Base-by-base conservation (phyloP, 306 rosid species). In the Nissolia schottii region DNA sequence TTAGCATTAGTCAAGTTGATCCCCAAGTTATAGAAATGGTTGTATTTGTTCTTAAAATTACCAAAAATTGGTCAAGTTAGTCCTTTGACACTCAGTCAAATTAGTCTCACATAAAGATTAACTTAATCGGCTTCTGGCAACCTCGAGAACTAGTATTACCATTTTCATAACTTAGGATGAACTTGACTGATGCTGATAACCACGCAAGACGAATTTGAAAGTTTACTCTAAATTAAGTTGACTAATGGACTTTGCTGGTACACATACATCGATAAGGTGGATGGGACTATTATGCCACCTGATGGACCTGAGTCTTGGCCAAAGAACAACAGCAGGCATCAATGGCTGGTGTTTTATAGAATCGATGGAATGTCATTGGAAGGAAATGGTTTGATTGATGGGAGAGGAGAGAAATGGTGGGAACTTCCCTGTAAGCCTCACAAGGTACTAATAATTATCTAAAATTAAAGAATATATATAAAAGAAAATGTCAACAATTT, bases 361-460 rank as follows among this genome's bases (percentile, higher is more conserved):
- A 72, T 91, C 55, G 70, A 85, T 60, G 84, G 82, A 64, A 78
- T 93, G 90, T 81, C 87, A 34, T 59, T 91, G 55, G 84, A 83
- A 85, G 98, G 98, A 61, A 65, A 83, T n/a, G 98, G 97, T 34
- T 62, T 91, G 43, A 91, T 93, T 27, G 91, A 93, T 72, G 98
- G 98, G 0, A 86, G 91, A 82, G 98, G 98, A 64, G 76, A 86
- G 64, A 93, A 93, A 86, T 93, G 98, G 98, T 93, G 98, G 98
- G 82, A 87, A 54, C 98, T 93, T 74, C 97, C 98, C n/a, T 93
- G 97, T 79, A 93, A 93, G 76, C 97, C 97, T 59, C 97, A 87
- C 80, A 89, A 63, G 94, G 98, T 93, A 85, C 6, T 51, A 12
- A 34, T 64, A 3, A 46, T 29, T 57, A n/a, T n/a, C n/a, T 57